Conservation (phyloP, 768 basidiomycete species). For the Collybia sordida region DNA sequence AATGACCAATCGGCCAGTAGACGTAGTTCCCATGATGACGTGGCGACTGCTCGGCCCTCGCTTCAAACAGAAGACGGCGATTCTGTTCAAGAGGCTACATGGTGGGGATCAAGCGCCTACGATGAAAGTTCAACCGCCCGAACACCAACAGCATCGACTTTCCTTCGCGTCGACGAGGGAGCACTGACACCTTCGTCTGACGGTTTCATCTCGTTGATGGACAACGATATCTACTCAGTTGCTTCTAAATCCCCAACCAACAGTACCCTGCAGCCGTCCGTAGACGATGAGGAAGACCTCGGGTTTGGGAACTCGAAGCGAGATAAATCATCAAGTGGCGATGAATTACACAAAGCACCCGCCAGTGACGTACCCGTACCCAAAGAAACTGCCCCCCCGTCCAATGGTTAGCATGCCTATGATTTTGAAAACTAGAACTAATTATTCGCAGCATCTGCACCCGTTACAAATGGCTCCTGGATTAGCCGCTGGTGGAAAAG, state of each 20-base stretch:
- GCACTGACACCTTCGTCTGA: slow-evolving; percentile 41
- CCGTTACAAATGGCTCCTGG: slow-evolving; percentile 61
- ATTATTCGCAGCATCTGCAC: slow-evolving; percentile 8
- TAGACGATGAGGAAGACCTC: slow-evolving; percentile 81
- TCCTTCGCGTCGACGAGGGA: slow-evolving; percentile 52
- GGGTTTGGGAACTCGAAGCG: slow-evolving; percentile 79
- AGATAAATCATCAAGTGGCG: slow-evolving; percentile 29
- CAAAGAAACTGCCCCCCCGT: slow-evolving; percentile 13
- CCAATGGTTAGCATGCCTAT: slow-evolving; percentile 23
- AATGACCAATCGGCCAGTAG: slow-evolving; percentile 32
- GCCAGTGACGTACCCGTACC: slow-evolving; percentile 8
- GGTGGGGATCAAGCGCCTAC: slow-evolving; percentile 62
- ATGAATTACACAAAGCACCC: slow-evolving; percentile 19
- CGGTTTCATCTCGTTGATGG: slow-evolving; percentile 86
- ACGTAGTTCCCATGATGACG: slow-evolving; percentile 28
- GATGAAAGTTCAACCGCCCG: slow-evolving; percentile 29
- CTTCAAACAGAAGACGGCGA: slow-evolving; percentile 30
- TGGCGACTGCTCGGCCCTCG: slow-evolving; percentile 30
- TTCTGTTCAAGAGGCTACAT: slow-evolving; percentile 42
- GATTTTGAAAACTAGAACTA: not conserved
- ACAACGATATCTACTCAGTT: slow-evolving; percentile 47
- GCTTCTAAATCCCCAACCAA: slow-evolving; percentile 21
- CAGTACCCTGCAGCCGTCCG: slow-evolving; percentile 8
- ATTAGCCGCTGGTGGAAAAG: slow-evolving; percentile 81
- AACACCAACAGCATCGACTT: slow-evolving; percentile 73